Evolutionary conservation across 805 yeast genomes (phyloP).

Genomic region (Saturnispora sekii): DNA sequence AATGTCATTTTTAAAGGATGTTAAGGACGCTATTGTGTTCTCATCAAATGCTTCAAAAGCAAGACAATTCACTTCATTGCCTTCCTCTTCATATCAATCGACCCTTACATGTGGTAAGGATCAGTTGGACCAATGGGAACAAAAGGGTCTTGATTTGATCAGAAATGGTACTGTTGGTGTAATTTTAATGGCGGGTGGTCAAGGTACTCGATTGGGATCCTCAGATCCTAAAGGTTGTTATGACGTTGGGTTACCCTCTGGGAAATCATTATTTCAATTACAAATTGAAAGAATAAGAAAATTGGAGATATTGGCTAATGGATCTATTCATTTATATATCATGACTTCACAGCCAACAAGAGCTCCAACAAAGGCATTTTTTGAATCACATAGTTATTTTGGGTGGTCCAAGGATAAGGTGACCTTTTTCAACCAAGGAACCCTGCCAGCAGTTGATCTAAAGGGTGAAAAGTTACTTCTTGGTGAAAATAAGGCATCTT

Average conservation of each 20-base stretch:
- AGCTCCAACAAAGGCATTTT: conserved; percentile 60
- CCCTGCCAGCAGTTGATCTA: conserved; percentile 75
- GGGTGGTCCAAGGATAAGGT: conserved; percentile 58
- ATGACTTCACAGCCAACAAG: conserved; percentile 94
- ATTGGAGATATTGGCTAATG: conserved; percentile 47
- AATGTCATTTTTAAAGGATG: conserved; percentile 29
- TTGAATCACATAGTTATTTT: conserved; percentile 51
- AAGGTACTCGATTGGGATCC: conserved; percentile 92
- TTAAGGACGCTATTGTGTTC: conserved; percentile 37
- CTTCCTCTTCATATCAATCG: conserved; percentile 43
- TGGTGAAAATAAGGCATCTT: conserved; percentile 40
- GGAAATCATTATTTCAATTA: conserved; percentile 76
- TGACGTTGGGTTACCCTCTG: conserved; percentile 76
- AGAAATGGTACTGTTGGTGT: conserved; percentile 72
- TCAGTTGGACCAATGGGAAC: conserved; percentile 23
- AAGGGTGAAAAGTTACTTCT: conserved; percentile 59
- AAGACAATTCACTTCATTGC: conserved; percentile 38
- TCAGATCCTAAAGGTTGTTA: conserved; percentile 90
- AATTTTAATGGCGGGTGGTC: conserved; percentile 95
- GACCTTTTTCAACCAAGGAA: conserved; percentile 86
- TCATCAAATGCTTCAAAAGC: conserved; percentile 16
- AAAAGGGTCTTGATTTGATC: conserved; percentile 59
- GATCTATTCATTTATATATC: conserved; percentile 68
- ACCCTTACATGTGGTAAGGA: conserved; percentile 29
- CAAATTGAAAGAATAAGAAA: conserved; percentile 79